Base-by-base conservation (phyloP, 306 rosid species). In the Betula pendula region DNA sequence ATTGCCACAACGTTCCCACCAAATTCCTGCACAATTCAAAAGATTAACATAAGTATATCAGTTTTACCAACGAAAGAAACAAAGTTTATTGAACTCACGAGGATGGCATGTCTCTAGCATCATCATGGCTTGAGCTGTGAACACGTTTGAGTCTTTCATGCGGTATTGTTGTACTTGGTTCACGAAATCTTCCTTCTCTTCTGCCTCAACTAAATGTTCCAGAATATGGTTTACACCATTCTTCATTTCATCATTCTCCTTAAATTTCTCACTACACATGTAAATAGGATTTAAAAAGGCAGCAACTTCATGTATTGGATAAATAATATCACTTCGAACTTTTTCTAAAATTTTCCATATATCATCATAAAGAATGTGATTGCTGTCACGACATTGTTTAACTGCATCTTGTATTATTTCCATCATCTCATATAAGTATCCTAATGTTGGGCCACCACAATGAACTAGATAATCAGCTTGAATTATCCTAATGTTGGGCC, bases 211-310 rank as follows among this genome's bases (percentile, higher is more conserved):
- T 13, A 75, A 5, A 11, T 45, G 45, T 3, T 17, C 8, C 0
- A n/a, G 1, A 0, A 65, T 35, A 65, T 42, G 63, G 4, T 1
- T 33, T 44, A 75, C 17, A 1, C 62, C 72, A 7, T 75, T 33
- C 8, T 19, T 17, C 74, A 76, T 22, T 40, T 67, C 74, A 22
- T 0, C 9, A 38, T 76, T 11, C 20, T 35, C 29, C 8, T 22
- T 16, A 24, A 76, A 52, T 10, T 38, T 40, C 0, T 51, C 68
- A 51, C 27, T 2, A 43, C 0, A 25, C 80, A 76, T 24, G 19
- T 49, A 76, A 2, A 65, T 38, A 12, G 68, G 80, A 68, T 66
- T 52, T 25, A 68, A 42, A 24, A 75, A 75, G 20, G 79, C 38
- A 0, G 73, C 12, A 0, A 22, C 17, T 31, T 56, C 80, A 67